Evolutionary conservation across 352 stramenopile species (phyloP).

Genomic region (Globisporangium middletonii): DNA sequence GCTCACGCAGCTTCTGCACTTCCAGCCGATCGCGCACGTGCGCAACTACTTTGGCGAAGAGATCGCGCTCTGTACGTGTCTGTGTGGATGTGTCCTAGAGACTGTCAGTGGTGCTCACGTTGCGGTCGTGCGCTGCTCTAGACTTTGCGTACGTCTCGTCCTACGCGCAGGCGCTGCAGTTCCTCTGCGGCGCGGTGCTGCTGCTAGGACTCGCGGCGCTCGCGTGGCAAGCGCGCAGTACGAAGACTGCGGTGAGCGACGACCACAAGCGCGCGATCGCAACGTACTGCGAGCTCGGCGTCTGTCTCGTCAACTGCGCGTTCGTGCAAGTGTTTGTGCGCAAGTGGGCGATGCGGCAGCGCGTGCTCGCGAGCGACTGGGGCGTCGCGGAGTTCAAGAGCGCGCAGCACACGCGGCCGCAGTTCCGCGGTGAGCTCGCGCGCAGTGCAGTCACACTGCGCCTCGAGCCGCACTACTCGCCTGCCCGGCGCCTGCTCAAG

Average conservation of each 20-base stretch:
- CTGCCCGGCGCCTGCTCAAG: slow-evolving; percentile 23
- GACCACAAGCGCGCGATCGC: not conserved
- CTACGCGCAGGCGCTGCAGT: slow-evolving; percentile 37
- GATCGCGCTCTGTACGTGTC: slow-evolving; percentile 60
- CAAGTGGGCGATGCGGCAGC: slow-evolving; percentile 55
- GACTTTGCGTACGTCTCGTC: slow-evolving; percentile 53
- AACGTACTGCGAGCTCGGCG: slow-evolving; percentile 15
- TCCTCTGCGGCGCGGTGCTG: slow-evolving; percentile 24
- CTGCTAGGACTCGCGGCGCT: slow-evolving; percentile 22
- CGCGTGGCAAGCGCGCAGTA: not conserved
- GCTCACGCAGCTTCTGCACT: slow-evolving; percentile 19
- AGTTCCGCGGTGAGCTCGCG: slow-evolving; percentile 48
- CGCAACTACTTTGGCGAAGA: slow-evolving; percentile 83
- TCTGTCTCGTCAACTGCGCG: slow-evolving; percentile 42
- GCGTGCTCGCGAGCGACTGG: slow-evolving; percentile 36
- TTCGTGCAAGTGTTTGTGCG: slow-evolving; percentile 46
- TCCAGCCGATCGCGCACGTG: slow-evolving; percentile 45
- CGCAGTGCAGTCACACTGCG: slow-evolving; percentile 50
- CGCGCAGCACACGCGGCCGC: slow-evolving; percentile 23
- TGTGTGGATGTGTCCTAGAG: not conserved
- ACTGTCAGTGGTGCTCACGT: not conserved
- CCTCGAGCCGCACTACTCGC: slow-evolving; percentile 40
- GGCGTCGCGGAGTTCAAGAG: slow-evolving; percentile 29
- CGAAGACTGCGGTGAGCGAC: not conserved
- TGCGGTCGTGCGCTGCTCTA: not conserved